Evolutionary conservation across 441 rosid species (phyloP).

Genomic region (Gossypium aridum): DNA sequence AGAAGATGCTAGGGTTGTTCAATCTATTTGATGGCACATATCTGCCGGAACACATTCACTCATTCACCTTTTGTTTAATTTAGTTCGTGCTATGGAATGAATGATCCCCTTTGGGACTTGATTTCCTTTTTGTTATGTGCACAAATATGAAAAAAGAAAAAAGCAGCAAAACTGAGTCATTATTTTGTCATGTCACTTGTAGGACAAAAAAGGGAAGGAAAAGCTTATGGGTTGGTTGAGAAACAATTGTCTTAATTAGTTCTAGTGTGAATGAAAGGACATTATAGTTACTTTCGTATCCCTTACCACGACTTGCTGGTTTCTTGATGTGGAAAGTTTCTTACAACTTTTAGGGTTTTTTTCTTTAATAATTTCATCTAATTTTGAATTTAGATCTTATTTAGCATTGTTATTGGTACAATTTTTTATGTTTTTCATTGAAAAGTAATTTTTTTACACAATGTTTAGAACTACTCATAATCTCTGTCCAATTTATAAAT

Average conservation of each 20-base stretch:
- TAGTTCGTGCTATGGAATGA: not conserved
- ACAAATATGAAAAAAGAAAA: no score
- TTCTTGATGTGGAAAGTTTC: not conserved
- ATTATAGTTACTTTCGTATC: not conserved
- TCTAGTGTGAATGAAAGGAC: not conserved
- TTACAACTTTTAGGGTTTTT: no score
- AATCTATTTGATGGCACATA: not conserved
- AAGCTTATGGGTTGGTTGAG: not conserved
- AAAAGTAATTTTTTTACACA: not conserved
- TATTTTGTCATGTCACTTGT: not conserved
- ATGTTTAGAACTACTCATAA: no score
- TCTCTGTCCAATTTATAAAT: fast-evolving
- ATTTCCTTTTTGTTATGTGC: not conserved
- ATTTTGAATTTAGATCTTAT: no score
- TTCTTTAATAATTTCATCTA: no score
- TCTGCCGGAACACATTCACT: not conserved
- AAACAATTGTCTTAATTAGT: not conserved
- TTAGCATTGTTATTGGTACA: no score
- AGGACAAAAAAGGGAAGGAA: not conserved
- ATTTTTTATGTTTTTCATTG: no score
- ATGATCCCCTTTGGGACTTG: not conserved
- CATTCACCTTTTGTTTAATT: not conserved
- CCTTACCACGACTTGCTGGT: not conserved
- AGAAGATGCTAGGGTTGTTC: not conserved
- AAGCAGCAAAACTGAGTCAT: not conserved